These are phyloP conservation scores for Leccinum griseonigrum DNA, from an alignment of 1,284 basidiomycete species.

Conservation along the genomic window DNA sequence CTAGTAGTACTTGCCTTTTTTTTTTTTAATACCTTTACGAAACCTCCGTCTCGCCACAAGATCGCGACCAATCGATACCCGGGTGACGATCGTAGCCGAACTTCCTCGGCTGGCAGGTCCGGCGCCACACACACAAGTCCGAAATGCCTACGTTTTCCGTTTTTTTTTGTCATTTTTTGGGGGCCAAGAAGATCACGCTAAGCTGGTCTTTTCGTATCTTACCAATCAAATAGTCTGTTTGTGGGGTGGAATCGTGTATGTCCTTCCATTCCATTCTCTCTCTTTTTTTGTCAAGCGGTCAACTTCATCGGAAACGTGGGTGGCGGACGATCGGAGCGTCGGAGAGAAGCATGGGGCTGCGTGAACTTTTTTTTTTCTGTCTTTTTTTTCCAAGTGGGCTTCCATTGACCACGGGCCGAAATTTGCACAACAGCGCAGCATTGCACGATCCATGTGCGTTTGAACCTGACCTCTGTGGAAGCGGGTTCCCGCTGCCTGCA, in stretches of 20 bases:
- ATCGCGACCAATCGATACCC: conserved; percentile 13
- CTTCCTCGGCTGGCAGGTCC: conserved; percentile 8
- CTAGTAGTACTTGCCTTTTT: conserved; percentile 4
- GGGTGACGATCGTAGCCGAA: conserved; percentile 1
- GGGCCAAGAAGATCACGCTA: not conserved
- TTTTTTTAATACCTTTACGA: conserved; percentile 8
- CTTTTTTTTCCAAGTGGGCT: not conserved
- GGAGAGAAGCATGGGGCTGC: conserved; percentile 5
- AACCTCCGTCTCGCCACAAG: conserved; percentile 7
- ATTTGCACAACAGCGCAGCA: not conserved
- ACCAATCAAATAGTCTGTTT: not conserved
- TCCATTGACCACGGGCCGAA: not conserved
- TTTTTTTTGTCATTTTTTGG: not conserved
- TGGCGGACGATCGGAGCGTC: conserved; percentile 11
- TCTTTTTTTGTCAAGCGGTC: not conserved
- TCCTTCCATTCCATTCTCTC: conserved; percentile 5
- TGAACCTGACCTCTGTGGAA: not conserved
- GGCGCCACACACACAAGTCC: conserved; percentile 2
- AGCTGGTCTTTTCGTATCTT: not conserved
- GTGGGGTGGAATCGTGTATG: not conserved
- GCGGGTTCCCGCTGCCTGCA: not conserved
- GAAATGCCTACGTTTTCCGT: no score
- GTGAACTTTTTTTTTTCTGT: not conserved
- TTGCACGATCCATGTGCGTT: not conserved
- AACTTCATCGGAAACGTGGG: conserved; percentile 2